phyloP scores from a whole-genome alignment of 306 rosid genomes.

The Vachellia pachyceras region DNA sequence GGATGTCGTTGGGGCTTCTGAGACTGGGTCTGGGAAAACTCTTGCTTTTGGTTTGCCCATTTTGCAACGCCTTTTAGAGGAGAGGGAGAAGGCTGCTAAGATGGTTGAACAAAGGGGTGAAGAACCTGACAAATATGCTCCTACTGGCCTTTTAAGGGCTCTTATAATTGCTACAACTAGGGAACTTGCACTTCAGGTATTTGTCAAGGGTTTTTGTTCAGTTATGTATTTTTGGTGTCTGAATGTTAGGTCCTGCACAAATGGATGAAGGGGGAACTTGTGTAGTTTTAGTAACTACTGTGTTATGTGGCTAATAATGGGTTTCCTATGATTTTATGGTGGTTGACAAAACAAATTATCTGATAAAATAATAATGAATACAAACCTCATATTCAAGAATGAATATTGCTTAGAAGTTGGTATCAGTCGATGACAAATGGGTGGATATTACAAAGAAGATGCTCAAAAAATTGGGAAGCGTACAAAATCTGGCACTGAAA shows the following conservation, averaged over 20 bases:
- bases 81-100: constrained; percentile 70
- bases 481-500: background rate
- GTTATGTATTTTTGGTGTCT: constrained; percentile 34
- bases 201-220: too few species aligned
- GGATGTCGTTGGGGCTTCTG: constrained; percentile 98
- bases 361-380: background rate
- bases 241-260: background rate
- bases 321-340: constrained; percentile 19
- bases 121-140: constrained; percentile 55
- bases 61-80: constrained; percentile 92
- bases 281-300: background rate
- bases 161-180: constrained; percentile 93
- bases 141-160: constrained; percentile 72
- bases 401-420: constrained; percentile 3
- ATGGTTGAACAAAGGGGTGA: constrained; percentile 54
- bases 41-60: constrained; percentile 98
- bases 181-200: constrained; percentile 96
- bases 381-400: constrained; percentile 5
- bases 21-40: constrained; percentile 98
- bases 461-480: background rate
- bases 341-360: background rate
- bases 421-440: constrained; percentile 4
- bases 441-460: background rate
- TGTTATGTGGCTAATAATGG: constrained; percentile 12
- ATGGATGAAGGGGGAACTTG: constrained; percentile 9